Conservation (phyloP, 2,329 filamentous ascomycete species). For the Trichoderma sp. region DNA sequence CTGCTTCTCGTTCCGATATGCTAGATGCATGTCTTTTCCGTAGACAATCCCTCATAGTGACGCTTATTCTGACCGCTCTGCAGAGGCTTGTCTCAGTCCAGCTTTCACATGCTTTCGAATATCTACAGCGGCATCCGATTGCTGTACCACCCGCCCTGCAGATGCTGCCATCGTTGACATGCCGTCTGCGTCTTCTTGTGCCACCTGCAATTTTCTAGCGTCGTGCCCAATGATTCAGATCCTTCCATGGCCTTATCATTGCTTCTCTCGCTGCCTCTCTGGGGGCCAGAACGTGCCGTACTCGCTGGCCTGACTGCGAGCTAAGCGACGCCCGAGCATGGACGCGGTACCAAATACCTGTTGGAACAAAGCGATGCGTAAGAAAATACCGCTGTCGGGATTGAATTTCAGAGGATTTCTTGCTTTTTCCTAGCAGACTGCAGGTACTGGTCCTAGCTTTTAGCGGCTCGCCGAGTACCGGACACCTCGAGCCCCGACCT, state of each 20-base stretch:
- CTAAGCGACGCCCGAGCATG: neutral
- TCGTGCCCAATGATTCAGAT: neutral
- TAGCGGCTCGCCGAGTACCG: neutral
- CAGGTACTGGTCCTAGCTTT: neutral
- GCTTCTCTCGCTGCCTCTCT: neutral
- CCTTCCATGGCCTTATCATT: neutral
- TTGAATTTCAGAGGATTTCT: rapidly evolving
- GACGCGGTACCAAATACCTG: neutral
- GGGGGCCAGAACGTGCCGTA: neutral
- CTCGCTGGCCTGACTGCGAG: neutral
- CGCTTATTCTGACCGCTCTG: neutral
- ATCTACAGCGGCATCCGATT: neutral
- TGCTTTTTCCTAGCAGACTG: neutral
- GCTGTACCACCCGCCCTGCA: neutral
- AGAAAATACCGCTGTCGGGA: neutral
- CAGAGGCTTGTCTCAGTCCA: neutral
- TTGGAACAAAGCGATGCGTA: neutral
- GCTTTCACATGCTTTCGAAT: conserved; percentile 8
- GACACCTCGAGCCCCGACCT: neutral
- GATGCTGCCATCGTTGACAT: neutral
- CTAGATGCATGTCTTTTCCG: too few relatives aligned
- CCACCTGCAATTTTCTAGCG: neutral
- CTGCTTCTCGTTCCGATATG: neutral
- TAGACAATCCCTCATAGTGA: neutral
- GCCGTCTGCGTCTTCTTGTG: neutral